Evolutionary conservation across 1,284 basidiomycete species (phyloP), one percentile per base, ranked within the genome.

Genomic region (Trichosporon ovoides): DNA sequence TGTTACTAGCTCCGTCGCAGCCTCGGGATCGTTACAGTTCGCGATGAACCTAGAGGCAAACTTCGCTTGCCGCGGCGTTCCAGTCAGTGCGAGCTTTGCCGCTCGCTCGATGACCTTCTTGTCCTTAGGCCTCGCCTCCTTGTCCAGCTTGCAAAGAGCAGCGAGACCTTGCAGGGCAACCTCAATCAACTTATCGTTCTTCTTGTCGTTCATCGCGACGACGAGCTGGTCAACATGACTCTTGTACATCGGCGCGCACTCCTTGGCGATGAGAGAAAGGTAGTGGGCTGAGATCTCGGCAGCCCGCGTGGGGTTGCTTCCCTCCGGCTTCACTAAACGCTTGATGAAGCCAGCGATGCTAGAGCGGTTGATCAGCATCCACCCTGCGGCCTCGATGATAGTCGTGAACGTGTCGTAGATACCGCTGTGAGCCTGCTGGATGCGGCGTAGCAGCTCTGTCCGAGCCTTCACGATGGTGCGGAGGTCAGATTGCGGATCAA

Each of bases 401-500:
- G 79, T 78, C 0, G 80, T 78, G 80, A 97, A 85, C 0, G 92
- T 96, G 0, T 83, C 75, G 1, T 85, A 73, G 33, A 87, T 80
- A 20, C 81, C 76, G 1, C 87, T 68, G 6, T 85, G 83, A 2
- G 84, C 81, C 68, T 88, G 85, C 59, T 91, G 88, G 11, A 91
- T 71, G 28, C 90, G 84, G 16, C 85, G 83, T 14, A 84, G 69
- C 67, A 93, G 87, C 71, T 96, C 93, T 68, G 80, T 83, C 85
- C 91, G 67, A 9, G 88, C 81, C 76, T 95, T 97, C 59, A 89
- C 80, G 2, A 94, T 80, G 5, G 82, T 81, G 71, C 88, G 91
- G 28, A 98, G 77, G 69, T 95, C 89, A 0, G 87, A 86, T 66
- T 90, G 85, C 0, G 87, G 81, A 71, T 97, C 91, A 78, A 91